These are phyloP conservation scores for Spathaspora passalidarum DNA, from an alignment of 805 yeast genomes.

Conservation along the genomic window DNA sequence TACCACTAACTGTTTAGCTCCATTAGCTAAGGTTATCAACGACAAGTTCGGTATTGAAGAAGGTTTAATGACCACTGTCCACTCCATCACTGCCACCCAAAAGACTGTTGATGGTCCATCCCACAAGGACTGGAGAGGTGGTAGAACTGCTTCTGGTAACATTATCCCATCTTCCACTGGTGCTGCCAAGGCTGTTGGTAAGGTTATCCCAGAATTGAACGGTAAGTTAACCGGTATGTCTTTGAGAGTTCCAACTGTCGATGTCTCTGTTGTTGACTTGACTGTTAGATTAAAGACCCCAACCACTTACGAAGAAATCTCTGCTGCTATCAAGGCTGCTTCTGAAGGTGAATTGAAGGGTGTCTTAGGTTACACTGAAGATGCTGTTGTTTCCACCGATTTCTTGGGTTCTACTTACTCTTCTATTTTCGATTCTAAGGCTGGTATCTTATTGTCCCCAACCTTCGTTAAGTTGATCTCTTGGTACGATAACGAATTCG, in stretches of 20 bases:
- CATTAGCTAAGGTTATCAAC: slow-evolving; percentile 86
- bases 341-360: slow-evolving; percentile 79
- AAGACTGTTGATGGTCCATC: slow-evolving; percentile 97
- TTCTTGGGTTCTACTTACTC: slow-evolving; percentile 82
- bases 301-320: slow-evolving; percentile 81
- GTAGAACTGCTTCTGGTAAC: slow-evolving; percentile 94
- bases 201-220: slow-evolving; percentile 85
- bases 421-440: slow-evolving; percentile 86
- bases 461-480: slow-evolving; percentile 87
- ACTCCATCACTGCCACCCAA: slow-evolving; percentile 94
- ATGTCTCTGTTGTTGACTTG: slow-evolving; percentile 90
- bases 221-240: slow-evolving; percentile 95
- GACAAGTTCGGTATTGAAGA: slow-evolving; percentile 84
- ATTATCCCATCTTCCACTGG: slow-evolving; percentile 95
- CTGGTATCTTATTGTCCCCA: slow-evolving; percentile 85
- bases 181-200: slow-evolving; percentile 97
- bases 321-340: slow-evolving; percentile 70
- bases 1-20: slow-evolving; percentile 95
- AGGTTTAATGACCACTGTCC: slow-evolving; percentile 95
- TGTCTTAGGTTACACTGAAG: slow-evolving; percentile 85
- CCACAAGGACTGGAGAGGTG: slow-evolving; percentile 98
- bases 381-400: slow-evolving; percentile 87
- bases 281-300: slow-evolving; percentile 77
- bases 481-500: slow-evolving; percentile 96
- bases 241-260: slow-evolving; percentile 90